These are phyloP conservation scores for Podospora conica DNA, from an alignment of 495 filamentous ascomycete species.

Conservation along the genomic window DNA sequence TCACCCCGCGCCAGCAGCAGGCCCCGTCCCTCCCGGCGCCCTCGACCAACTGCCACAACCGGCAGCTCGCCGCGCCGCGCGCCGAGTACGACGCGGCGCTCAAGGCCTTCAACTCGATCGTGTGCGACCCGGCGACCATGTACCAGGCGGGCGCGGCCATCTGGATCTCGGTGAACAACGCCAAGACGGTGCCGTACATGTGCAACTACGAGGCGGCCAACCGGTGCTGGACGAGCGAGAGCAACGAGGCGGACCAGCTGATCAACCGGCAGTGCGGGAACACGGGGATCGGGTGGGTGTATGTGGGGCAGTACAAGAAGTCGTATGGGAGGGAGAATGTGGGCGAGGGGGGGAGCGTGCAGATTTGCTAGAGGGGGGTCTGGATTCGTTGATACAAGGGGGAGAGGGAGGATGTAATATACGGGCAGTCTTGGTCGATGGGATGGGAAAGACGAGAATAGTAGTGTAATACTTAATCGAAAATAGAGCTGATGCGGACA, in stretches of 20 bases:
- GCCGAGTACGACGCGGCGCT: background rate
- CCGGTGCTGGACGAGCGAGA: slow-evolving; percentile 10
- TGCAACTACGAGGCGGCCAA: slow-evolving; percentile 3
- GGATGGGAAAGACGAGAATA: too few relatives aligned
- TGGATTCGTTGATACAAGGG: too few relatives aligned
- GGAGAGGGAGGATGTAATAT: background rate
- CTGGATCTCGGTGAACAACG: background rate
- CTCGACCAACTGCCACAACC: slow-evolving; percentile 6
- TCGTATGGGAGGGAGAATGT: background rate
- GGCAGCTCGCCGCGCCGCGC: background rate
- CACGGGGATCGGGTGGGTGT: background rate
- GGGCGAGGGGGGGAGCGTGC: background rate
- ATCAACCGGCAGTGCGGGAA: background rate
- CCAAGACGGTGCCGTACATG: slow-evolving; percentile 1
- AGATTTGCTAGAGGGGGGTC: background rate
- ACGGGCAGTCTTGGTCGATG: background rate
- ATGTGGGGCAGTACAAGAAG: background rate
- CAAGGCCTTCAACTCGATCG: background rate
- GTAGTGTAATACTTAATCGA: background rate
- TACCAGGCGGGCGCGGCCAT: background rate
- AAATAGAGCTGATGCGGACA: background rate
- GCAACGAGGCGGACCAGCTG: background rate
- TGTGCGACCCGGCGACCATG: background rate
- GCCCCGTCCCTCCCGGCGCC: background rate
- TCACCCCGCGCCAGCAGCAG: background rate